phyloP scores from a whole-genome alignment of 805 yeast genomes.

The Jamesozyma hellenica region DNA sequence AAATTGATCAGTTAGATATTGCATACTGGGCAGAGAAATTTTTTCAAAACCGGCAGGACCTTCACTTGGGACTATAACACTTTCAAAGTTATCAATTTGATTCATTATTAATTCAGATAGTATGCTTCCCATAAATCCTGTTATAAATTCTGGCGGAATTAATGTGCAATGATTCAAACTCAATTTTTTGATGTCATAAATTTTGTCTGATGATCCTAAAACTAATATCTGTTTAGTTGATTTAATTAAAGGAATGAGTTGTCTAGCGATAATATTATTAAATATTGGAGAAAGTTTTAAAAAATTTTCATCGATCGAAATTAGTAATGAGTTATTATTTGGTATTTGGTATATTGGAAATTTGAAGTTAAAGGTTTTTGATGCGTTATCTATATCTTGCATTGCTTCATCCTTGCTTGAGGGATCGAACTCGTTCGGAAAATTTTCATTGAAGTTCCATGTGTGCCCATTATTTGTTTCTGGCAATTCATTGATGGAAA shows the following conservation, averaged over 20 bases:
- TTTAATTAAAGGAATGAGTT: conserved; percentile 15
- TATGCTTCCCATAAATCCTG: conserved; percentile 46
- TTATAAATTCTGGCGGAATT: conserved; percentile 51
- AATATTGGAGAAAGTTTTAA: conserved; percentile 30
- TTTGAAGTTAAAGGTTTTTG: conserved; percentile 8
- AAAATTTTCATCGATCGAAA: conserved; percentile 23
- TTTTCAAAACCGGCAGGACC: conserved; percentile 56
- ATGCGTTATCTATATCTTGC: not conserved
- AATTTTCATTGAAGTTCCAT: conserved; percentile 21
- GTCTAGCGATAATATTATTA: conserved; percentile 23
- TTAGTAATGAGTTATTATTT: conserved; percentile 11
- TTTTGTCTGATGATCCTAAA: conserved; percentile 24
- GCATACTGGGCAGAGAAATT: conserved; percentile 27
- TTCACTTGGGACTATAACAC: conserved; percentile 38
- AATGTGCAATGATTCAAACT: conserved; percentile 25
- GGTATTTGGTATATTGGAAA: conserved; percentile 15
- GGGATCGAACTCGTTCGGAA: conserved; percentile 21
- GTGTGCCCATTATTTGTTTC: conserved; percentile 5
- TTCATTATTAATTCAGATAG: conserved; percentile 20
- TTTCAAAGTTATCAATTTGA: conserved; percentile 7
- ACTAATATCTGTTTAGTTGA: conserved; percentile 29
- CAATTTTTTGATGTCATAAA: conserved; percentile 17
- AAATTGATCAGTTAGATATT: conserved; percentile 18
- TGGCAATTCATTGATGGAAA: conserved; percentile 5
- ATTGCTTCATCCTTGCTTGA: not conserved